These are phyloP conservation scores for Pseudocercospora vitis DNA, from an alignment of 2,329 filamentous ascomycete species.

Conservation along the genomic window DNA sequence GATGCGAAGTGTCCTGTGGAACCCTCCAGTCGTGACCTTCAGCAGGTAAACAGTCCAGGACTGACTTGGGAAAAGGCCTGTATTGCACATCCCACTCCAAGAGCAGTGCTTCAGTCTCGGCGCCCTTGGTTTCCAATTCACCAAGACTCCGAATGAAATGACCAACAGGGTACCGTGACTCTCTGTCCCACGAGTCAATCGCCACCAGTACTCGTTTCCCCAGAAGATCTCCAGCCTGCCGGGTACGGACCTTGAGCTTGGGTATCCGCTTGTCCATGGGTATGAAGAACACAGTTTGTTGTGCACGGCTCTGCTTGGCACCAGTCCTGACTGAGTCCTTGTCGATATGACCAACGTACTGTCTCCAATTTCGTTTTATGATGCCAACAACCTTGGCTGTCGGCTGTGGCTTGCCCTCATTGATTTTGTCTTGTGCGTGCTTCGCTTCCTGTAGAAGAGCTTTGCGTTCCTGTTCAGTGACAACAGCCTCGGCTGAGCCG, in stretches of 20 bases:
- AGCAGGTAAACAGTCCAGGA: slow-evolving; percentile 84
- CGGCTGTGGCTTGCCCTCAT: slow-evolving; percentile 78
- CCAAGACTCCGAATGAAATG: slow-evolving; percentile 93
- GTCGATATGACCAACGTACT: slow-evolving; percentile 96
- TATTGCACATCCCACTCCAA: slow-evolving; percentile 98
- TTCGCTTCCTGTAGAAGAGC: slow-evolving; percentile 90
- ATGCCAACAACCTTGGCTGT: slow-evolving; percentile 90
- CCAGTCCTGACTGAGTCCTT: slow-evolving; percentile 75
- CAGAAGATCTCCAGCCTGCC: slow-evolving; percentile 83
- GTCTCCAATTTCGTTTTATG: slow-evolving; percentile 94
- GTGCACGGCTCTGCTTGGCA: slow-evolving; percentile 73
- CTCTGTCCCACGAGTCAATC: slow-evolving; percentile 92
- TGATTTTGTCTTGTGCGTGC: slow-evolving; percentile 72
- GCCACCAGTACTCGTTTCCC: slow-evolving; percentile 91
- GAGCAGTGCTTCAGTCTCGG: slow-evolving; percentile 90
- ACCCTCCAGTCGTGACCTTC: slow-evolving; percentile 96
- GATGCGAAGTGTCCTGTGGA: slow-evolving; percentile 72
- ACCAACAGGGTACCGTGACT: slow-evolving; percentile 86
- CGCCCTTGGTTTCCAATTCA: slow-evolving; percentile 93
- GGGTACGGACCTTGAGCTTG: slow-evolving; percentile 88
- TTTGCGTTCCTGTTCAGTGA: slow-evolving; percentile 83
- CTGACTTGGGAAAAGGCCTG: slow-evolving; percentile 91
- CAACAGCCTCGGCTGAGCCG: slow-evolving; percentile 68
- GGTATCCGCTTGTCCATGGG: slow-evolving; percentile 98
- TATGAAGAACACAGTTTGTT: slow-evolving; percentile 90